Conservation (phyloP, 2,329 filamentous ascomycete species). For the Bipolaris bicolor region DNA sequence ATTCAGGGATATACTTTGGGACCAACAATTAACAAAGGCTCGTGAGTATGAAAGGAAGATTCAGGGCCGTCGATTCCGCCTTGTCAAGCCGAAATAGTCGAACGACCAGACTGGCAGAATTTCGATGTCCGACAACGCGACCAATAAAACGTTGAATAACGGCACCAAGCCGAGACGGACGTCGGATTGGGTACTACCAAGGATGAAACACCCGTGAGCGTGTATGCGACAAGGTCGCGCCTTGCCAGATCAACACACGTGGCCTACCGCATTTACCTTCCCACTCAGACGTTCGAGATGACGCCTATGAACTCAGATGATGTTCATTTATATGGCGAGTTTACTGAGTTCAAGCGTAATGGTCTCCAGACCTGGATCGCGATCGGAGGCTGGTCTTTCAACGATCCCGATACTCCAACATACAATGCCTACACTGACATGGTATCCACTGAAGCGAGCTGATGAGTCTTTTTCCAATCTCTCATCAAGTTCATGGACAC, state of each 20-base stretch:
- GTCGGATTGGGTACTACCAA: conserved; percentile 11
- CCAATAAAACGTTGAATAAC: neutral
- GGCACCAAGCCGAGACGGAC: neutral
- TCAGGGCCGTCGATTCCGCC: neutral
- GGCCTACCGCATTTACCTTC: conserved; percentile 45
- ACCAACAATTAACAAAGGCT: neutral
- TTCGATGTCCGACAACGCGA: neutral
- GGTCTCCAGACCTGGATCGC: conserved; percentile 49
- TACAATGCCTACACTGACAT: conserved; percentile 41
- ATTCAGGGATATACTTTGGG: neutral
- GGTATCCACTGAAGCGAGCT: conserved; percentile 17
- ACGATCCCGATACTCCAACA: conserved; percentile 41
- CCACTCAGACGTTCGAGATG: conserved; percentile 33
- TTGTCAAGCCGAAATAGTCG: neutral
- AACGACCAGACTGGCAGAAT: too few species aligned
- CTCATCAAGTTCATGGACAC: conserved; percentile 48
- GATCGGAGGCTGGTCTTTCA: conserved; percentile 54
- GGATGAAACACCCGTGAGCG: conserved; percentile 13
- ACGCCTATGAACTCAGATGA: conserved; percentile 24
- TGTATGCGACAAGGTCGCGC: conserved; percentile 6
- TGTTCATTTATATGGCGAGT: conserved; percentile 29
- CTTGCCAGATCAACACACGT: conserved; percentile 39
- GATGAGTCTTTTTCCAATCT: neutral
- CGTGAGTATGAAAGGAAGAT: neutral
- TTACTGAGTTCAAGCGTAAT: conserved; percentile 45